These are phyloP conservation scores for Psilocybe azurescens DNA, from an alignment of 768 basidiomycete genomes.

Conservation along the genomic window DNA sequence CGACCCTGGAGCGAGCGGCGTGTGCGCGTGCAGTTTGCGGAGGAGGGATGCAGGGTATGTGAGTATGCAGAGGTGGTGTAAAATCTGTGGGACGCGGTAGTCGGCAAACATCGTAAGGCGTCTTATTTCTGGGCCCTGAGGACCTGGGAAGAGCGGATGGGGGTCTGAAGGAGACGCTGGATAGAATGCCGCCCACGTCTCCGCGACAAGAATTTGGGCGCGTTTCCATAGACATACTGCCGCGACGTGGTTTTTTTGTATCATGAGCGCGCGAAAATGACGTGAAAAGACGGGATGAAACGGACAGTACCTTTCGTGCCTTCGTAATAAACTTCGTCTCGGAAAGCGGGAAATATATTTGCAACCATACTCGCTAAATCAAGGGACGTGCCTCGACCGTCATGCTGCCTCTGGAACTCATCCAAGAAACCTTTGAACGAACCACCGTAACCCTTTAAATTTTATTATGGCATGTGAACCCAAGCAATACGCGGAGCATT, in stretches of 20 bases:
- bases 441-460: slow-evolving; percentile 63
- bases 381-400: slow-evolving; percentile 67
- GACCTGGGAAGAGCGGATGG: slow-evolving; percentile 78
- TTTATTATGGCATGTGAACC: background rate
- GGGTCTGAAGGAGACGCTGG: slow-evolving; percentile 47
- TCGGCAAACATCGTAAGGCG: slow-evolving; percentile 94
- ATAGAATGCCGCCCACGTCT: slow-evolving; percentile 92
- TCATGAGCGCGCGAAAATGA: background rate
- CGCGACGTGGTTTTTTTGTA: background rate
- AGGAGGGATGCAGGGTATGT: slow-evolving; percentile 69
- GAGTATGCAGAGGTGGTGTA: slow-evolving; percentile 83
- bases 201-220: slow-evolving; percentile 89
- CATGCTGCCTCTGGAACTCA: slow-evolving; percentile 58
- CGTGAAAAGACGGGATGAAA: background rate
- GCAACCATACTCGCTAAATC: slow-evolving; percentile 75
- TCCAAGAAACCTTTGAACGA: slow-evolving; percentile 72
- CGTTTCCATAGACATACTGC: slow-evolving; percentile 89
- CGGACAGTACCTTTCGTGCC: slow-evolving; percentile 58
- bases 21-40: slow-evolving; percentile 49
- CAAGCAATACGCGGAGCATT: background rate
- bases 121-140: slow-evolving; percentile 61
- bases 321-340: slow-evolving; percentile 66
- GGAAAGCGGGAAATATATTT: slow-evolving; percentile 75
- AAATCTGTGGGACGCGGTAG: slow-evolving; percentile 89
- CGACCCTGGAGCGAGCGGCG: slow-evolving; percentile 56